Evolutionary conservation across 768 basidiomycete species (phyloP).

Genomic region (Naganishia vaughanmartiniae): DNA sequence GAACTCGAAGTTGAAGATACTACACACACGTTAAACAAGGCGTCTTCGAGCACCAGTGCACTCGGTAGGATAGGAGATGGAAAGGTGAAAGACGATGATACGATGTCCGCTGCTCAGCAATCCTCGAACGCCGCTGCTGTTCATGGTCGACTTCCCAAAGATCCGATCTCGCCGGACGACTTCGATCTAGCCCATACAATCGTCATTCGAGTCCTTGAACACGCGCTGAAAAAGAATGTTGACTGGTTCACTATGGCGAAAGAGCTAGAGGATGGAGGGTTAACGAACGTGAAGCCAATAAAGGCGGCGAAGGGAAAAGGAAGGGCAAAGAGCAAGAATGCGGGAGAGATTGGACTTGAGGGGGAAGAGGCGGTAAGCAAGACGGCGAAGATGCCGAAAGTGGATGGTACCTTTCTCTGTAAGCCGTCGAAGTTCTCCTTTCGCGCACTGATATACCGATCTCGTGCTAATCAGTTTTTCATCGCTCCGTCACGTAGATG

Average conservation of each 20-base stretch:
- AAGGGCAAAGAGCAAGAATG: conserved; percentile 11
- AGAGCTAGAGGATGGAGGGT: conserved; percentile 1
- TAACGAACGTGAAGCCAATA: background rate
- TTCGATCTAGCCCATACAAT: conserved; percentile 4
- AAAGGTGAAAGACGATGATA: background rate
- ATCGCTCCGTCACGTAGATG: background rate
- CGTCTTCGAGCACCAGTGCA: background rate
- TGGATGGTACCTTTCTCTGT: conserved; percentile 21
- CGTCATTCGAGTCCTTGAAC: conserved; percentile 14
- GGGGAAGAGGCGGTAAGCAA: background rate
- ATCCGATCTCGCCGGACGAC: background rate
- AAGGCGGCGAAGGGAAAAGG: conserved; percentile 11
- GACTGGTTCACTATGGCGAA: conserved; percentile 28
- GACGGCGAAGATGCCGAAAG: conserved; percentile 1
- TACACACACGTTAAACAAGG: background rate
- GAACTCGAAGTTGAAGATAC: background rate
- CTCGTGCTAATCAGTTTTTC: background rate
- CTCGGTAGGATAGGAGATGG: background rate
- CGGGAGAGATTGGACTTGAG: background rate
- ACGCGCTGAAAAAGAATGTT: conserved; percentile 24
- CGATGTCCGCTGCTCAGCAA: background rate
- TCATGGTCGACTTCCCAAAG: background rate
- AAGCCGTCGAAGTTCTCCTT: background rate
- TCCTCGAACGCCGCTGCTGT: background rate
- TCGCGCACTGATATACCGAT: background rate